These are phyloP conservation scores for Endoconidiophora laricicola DNA, from an alignment of 2,329 filamentous ascomycete genomes.

Conservation along the genomic window DNA sequence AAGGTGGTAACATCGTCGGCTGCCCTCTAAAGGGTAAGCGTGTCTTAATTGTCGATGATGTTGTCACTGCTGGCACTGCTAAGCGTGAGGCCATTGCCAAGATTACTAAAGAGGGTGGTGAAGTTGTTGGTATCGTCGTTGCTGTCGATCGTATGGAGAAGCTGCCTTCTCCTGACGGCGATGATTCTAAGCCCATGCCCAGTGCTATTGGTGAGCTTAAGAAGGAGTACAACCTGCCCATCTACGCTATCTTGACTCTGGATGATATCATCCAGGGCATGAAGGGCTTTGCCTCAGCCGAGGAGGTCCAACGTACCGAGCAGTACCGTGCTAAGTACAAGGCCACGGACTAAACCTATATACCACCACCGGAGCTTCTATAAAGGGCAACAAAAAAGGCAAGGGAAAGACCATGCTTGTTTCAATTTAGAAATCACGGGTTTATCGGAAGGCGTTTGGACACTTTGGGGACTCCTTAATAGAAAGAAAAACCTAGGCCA, in stretches of 20 bases:
- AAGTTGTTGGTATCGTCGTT: slow-evolving; percentile 73
- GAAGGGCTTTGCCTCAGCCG: slow-evolving; percentile 41
- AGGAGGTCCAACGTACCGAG: slow-evolving; percentile 50
- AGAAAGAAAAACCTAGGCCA: no score
- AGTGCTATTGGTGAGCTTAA: slow-evolving; percentile 78
- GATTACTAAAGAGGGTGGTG: slow-evolving; percentile 71
- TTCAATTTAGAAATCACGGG: no score
- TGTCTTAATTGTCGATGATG: slow-evolving; percentile 86
- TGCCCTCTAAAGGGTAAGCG: slow-evolving; percentile 69
- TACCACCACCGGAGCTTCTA: neutral
- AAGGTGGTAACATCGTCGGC: slow-evolving; percentile 86
- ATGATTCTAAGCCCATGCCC: slow-evolving; percentile 50
- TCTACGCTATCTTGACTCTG: slow-evolving; percentile 67
- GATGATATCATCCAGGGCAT: slow-evolving; percentile 65
- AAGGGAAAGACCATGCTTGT: neutral
- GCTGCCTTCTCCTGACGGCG: slow-evolving; percentile 45
- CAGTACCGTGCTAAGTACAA: slow-evolving; percentile 55
- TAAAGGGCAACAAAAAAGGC: neutral
- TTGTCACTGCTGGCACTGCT: slow-evolving; percentile 88
- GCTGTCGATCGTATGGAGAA: slow-evolving; percentile 79
- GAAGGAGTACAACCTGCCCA: slow-evolving; percentile 69
- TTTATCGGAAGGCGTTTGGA: no score
- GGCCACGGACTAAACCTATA: slow-evolving; percentile 29
- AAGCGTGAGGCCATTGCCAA: slow-evolving; percentile 85
- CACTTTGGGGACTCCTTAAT: no score